Base-by-base conservation (phyloP, 257 asterid species). In the Gentiana straminea region DNA sequence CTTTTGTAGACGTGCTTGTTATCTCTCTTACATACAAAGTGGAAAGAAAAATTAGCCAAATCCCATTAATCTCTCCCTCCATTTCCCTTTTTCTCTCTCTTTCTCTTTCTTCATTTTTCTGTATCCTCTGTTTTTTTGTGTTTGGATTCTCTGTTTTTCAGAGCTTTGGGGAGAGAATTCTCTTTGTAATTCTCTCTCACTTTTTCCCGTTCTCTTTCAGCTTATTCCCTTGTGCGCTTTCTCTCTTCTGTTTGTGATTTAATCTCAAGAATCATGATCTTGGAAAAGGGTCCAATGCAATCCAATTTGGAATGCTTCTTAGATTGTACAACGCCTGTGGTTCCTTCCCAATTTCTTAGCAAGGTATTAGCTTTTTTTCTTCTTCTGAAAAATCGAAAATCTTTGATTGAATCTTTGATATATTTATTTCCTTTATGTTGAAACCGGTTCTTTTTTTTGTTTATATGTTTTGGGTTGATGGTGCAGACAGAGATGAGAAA, bases 401-500 rank as follows among this genome's bases (percentile, higher is more conserved):
- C 51, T 33, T 13, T 47, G 34, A 3, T 44, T 34, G 4, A 35
- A 37, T 35, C 6, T 38, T n/a, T 48, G 36, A 12, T 12, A 10
- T 43, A 7, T 52, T 43, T 54, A 10, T 41, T 50, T 3, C 12
- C 11, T 65, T 51, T 51, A 13, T 50, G 2, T 15, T 51, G 54
- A 2, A 35, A 24, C 24, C 24, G 24, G 24, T 24, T 24, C 24
- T 24, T 24, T 24, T 24, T 24, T 24, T 24, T 24, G 1, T 24
- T 24, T 24, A 24, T 24, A 24, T 24, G 24, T 24, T 24, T 24
- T 24, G 24, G 24, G 24, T 24, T 24, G 24, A 24, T 44, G 35
- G 44, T 47, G 62, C 74, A 83, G 98, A 75, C 81, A 75, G 98
- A 87, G 67, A 74, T 72, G 52, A 84, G 79, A 73, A 87, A 79